Base-by-base conservation (phyloP, 257 asterid genomes). In the Cinchona pubescens region DNA sequence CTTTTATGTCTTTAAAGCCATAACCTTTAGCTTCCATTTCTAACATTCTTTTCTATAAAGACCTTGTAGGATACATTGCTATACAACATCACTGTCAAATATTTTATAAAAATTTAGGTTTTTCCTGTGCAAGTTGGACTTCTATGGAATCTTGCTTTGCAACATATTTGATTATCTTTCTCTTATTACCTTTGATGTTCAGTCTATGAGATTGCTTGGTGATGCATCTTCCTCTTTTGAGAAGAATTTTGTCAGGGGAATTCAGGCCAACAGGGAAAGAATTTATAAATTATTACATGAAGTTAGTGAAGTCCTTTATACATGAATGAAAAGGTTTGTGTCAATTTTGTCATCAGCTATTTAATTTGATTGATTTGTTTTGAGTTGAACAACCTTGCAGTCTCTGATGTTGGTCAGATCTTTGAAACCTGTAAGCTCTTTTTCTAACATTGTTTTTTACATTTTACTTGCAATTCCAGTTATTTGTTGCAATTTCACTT, bases 341-440 rank as follows among this genome's bases (percentile, higher is more conserved):
- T 29, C 11, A 53, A 79, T 71, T 70, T n/a, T 64, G 32, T 42
- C 59, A 29, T 59, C 23, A 64, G 43, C 71, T 67, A 60, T 66
- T 82, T 74, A 13, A 62, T 79, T 64, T 71, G 25, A 78, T 73
- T 61, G 34, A 73, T 71, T 30, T 68, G 40, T 38, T 74, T 46
- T 72, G 27, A 70, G 61, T 79, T 68, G 27, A 55, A 27, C 78
- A 49, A 67, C 62, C 73, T 85, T 83, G 88, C 96, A 94, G 99
- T 95, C 99, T 4, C 98, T 95, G 87, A 95, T 95, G 99, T 96
- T 95, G 2, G 98, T 95, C 78, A 95, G 98, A 67, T 89, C 98
- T 66, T 89, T 95, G 81, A 95, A 95, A 82, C 99, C 97, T 3
- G 99, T 94, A 89, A 87, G 94, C 76, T 71, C 46, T 53, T 49